Percentiles rank a stretch among this genome's conserved stretches.
Conservation (phyloP, 305 asterid species). For the Fraxinus angustifolia region DNA sequence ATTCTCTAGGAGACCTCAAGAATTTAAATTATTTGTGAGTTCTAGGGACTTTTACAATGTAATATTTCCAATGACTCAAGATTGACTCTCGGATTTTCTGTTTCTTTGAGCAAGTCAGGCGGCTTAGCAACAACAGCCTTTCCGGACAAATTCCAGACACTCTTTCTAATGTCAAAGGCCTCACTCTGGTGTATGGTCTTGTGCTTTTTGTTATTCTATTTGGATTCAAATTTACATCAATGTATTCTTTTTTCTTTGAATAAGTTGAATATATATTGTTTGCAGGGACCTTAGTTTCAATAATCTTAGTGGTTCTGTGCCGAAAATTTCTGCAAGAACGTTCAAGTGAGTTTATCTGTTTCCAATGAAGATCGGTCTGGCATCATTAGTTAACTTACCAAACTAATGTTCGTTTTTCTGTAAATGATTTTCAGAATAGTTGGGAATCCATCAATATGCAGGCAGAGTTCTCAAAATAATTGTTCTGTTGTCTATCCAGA, state of each 20-base stretch:
- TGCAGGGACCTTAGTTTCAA: conserved; percentile 93
- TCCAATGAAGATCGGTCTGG: conserved; percentile 1
- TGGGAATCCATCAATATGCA: conserved; percentile 86
- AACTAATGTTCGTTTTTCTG: neutral
- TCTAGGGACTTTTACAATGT: conserved; percentile 7
- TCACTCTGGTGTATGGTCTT: conserved; percentile 64
- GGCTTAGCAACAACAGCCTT: conserved; percentile 86
- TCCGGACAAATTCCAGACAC: conserved; percentile 66
- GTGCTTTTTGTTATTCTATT: neutral
- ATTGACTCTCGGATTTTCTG: conserved; percentile 27
- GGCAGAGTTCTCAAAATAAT: conserved; percentile 55
- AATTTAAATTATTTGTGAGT: conserved; percentile 89
- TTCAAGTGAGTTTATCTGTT: conserved; percentile 57
- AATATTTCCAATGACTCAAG: conserved; percentile 3
- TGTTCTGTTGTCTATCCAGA: conserved; percentile 78
- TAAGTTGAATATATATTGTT: neutral
- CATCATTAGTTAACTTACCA: conserved; percentile 5
- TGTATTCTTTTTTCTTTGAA: neutral
- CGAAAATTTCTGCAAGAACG: conserved; percentile 75
- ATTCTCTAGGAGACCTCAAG: conserved; percentile 60
- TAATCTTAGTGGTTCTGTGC: conserved; percentile 80
- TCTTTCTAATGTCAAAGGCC: conserved; percentile 58
- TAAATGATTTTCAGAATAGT: conserved; percentile 49
- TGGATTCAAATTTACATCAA: neutral
- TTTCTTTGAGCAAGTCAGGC: conserved; percentile 61